Conservation (phyloP, 169 alveolate genomes). For the Cryptosporidium andersoni region DNA sequence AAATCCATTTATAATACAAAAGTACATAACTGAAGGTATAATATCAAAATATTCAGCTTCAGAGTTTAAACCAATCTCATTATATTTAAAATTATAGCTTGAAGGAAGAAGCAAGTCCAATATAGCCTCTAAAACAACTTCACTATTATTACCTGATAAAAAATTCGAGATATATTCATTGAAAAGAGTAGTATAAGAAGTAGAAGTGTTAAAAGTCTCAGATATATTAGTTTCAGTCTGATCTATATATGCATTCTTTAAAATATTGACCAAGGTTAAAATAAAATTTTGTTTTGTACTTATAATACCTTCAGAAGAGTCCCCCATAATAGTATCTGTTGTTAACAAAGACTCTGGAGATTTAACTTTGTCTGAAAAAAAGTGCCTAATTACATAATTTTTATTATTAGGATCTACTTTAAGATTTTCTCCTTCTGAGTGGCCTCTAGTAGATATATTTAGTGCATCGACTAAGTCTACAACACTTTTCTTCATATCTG, state of each 20-base stretch:
- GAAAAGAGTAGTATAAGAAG: slow-evolving; percentile 8
- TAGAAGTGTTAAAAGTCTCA: background rate
- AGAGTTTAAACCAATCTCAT: background rate
- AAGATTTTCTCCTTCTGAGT: background rate
- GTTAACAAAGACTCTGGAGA: background rate
- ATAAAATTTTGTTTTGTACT: slow-evolving; percentile 3
- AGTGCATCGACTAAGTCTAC: no score
- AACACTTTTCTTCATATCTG: no score
- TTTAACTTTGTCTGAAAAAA: background rate
- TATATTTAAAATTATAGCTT: background rate
- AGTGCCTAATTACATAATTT: background rate
- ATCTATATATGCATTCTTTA: background rate
- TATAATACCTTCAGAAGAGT: background rate
- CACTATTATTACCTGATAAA: slow-evolving; percentile 6
- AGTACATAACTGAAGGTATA: slow-evolving; percentile 10
- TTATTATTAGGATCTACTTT: background rate
- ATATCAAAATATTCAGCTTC: background rate
- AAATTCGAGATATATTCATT: slow-evolving; percentile 43
- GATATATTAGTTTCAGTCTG: background rate
- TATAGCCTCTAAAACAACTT: slow-evolving; percentile 6
- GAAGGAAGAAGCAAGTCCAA: slow-evolving; percentile 38
- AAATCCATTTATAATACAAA: background rate
- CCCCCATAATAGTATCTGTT: background rate
- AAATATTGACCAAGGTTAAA: slow-evolving; percentile 5
- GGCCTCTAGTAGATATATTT: background rate